Evolutionary conservation across 805 yeast genomes (phyloP).

Genomic region (Saccharomycopsis sp.): DNA sequence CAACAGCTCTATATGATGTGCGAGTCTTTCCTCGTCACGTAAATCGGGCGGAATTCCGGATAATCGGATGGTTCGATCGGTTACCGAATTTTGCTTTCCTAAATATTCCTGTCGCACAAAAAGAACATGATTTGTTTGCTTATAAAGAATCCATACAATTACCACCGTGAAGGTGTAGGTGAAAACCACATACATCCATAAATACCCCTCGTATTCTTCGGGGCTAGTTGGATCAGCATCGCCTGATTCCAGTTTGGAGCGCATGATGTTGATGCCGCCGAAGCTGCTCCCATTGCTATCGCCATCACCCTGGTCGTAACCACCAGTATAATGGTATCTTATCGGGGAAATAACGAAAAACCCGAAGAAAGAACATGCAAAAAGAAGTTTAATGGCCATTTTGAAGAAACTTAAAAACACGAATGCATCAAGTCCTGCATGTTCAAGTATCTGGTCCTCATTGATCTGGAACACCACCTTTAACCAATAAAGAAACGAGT

Average conservation of each 20-base stretch:
- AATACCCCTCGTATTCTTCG: slow-evolving; percentile 34
- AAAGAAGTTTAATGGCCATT: slow-evolving; percentile 69
- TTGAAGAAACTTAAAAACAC: slow-evolving; percentile 88
- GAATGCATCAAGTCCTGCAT: slow-evolving; percentile 91
- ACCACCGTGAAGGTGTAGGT: slow-evolving; percentile 78
- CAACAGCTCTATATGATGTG: slow-evolving; percentile 67
- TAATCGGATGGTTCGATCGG: slow-evolving; percentile 83
- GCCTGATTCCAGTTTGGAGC: not conserved
- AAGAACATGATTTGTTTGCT: slow-evolving; percentile 70
- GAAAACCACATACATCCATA: slow-evolving; percentile 84
- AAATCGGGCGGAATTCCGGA: slow-evolving; percentile 85
- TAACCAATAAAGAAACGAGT: slow-evolving; percentile 75
- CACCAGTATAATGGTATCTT: slow-evolving; percentile 76
- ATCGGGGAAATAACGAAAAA: slow-evolving; percentile 76
- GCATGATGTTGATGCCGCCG: slow-evolving; percentile 27
- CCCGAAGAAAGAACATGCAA: slow-evolving; percentile 62
- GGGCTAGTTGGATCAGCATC: slow-evolving; percentile 20
- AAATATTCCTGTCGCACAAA: slow-evolving; percentile 71
- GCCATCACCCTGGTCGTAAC: slow-evolving; percentile 55
- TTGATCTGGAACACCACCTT: slow-evolving; percentile 52
- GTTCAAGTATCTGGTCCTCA: slow-evolving; percentile 74
- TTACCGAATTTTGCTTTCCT: slow-evolving; percentile 81
- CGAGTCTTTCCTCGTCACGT: slow-evolving; percentile 63
- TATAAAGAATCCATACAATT: slow-evolving; percentile 51
- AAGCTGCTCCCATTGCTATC: slow-evolving; percentile 23